Conservation (phyloP, 2,329 filamentous ascomycete genomes). For the Ophiostoma quercus region DNA sequence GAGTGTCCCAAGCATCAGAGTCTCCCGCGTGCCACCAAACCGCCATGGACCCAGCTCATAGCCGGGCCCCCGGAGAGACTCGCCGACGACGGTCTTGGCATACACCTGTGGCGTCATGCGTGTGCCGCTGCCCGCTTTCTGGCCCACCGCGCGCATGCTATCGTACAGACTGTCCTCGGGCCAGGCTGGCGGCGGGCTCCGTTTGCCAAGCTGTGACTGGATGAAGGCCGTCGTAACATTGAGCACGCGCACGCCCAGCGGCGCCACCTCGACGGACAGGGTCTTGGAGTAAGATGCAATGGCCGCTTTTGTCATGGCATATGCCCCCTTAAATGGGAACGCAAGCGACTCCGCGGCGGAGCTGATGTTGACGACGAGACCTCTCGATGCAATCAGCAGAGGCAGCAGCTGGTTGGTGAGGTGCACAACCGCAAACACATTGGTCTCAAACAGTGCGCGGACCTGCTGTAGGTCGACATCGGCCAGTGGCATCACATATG, state of each 20-base stretch:
- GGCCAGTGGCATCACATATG: conserved; percentile 47
- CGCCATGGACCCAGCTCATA: conserved; percentile 25
- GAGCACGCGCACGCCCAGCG: conserved; percentile 52
- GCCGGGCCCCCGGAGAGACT: conserved; percentile 24
- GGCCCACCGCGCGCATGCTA: conserved; percentile 34
- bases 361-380: conserved; percentile 52
- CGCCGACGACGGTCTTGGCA: conserved; percentile 25
- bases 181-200: conserved; percentile 41
- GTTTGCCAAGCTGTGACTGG: conserved; percentile 44
- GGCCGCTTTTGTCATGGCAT: conserved; percentile 52
- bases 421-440: conserved; percentile 53
- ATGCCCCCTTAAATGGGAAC: conserved; percentile 49
- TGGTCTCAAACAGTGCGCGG: conserved; percentile 51
- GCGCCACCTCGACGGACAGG: conserved; percentile 48
- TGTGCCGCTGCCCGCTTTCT: conserved; percentile 28
- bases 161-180: conserved; percentile 45
- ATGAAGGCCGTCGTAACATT: conserved; percentile 44
- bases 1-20: conserved; percentile 25
- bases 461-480: conserved; percentile 48
- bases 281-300: conserved; percentile 49
- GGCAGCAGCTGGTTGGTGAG: conserved; percentile 47
- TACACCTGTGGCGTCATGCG: conserved; percentile 31
- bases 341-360: conserved; percentile 47
- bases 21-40: conserved; percentile 26
- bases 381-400: conserved; percentile 45